A percentile compares a stretch with the other conserved stretches of the same genome.
phyloP scores from a whole-genome alignment of 2,329 filamentous ascomycete species.

The Pleomassaria siparia region DNA sequence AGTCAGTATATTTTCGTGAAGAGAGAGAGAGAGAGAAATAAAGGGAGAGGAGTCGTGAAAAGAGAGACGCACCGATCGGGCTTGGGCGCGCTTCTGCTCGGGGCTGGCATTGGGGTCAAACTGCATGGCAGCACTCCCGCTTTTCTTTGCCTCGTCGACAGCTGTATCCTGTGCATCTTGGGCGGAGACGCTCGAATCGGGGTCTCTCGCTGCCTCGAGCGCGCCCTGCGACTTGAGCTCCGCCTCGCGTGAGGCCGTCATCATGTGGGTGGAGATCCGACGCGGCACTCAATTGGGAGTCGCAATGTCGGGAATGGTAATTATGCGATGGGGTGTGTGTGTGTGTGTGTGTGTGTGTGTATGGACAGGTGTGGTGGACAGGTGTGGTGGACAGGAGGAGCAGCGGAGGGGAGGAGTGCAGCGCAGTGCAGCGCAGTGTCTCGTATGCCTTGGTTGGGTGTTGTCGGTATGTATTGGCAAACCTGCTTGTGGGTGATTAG shows the following conservation, averaged over 20 bases:
- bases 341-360: not conserved
- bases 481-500: constrained; percentile 18
- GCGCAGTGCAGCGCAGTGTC: too few species aligned
- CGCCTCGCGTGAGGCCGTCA: constrained; percentile 39
- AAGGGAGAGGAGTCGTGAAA: not conserved
- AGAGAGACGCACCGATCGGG: constrained; percentile 65
- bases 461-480: constrained; percentile 13
- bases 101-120: constrained; percentile 85
- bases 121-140: constrained; percentile 76
- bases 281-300: constrained; percentile 10
- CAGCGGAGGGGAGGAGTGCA: not conserved
- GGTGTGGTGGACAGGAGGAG: constrained; percentile 1
- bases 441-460: too few species aligned
- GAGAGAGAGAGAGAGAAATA: not conserved
- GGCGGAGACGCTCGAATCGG: constrained; percentile 66
- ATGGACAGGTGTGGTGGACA: too few species aligned
- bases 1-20: constrained; percentile 5
- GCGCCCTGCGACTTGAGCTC: constrained; percentile 83
- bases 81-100: constrained; percentile 81
- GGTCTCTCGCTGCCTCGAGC: constrained; percentile 74
- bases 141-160: constrained; percentile 74
- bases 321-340: not conserved
- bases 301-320: not conserved
- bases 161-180: constrained; percentile 73
- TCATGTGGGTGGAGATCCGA: constrained; percentile 11